A percentile compares a stretch with the other conserved stretches of the same genome.
phyloP scores from a whole-genome alignment of 1,284 basidiomycete genomes.

The Fomes fomentarius region DNA sequence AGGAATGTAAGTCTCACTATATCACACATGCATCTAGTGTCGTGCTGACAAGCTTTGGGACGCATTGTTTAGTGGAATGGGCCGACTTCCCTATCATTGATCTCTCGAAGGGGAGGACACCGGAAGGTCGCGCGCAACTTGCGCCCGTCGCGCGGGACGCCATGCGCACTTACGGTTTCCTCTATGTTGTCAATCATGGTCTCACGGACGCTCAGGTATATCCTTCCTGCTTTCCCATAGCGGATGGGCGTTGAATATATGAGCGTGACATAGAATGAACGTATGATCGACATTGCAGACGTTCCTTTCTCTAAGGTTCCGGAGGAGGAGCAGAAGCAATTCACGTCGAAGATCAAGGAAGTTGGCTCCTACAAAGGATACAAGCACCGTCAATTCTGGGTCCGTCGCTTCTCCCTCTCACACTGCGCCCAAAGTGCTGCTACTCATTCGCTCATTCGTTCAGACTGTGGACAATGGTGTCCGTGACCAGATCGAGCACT shows the following conservation, averaged over 20 bases:
- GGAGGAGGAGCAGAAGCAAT: constrained; percentile 55
- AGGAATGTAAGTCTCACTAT: background rate
- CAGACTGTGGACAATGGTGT: constrained; percentile 54
- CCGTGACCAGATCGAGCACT: constrained; percentile 59
- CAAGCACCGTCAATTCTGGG: constrained; percentile 37
- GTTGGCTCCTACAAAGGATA: constrained; percentile 55
- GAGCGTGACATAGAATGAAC: constrained; percentile 21
- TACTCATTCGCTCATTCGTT: background rate
- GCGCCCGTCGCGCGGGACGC: constrained; percentile 55
- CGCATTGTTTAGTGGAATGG: constrained; percentile 53
- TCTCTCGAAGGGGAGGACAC: constrained; percentile 49
- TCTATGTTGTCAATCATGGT: constrained; percentile 64
- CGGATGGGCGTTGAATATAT: background rate
- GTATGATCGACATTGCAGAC: constrained; percentile 62
- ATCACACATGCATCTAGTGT: background rate
- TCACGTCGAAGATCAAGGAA: constrained; percentile 46
- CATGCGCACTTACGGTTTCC: constrained; percentile 61
- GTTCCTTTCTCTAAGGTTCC: constrained; percentile 53
- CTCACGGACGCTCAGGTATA: constrained; percentile 46
- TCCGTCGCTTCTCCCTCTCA: background rate
- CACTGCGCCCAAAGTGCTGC: background rate
- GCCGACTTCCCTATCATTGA: constrained; percentile 71
- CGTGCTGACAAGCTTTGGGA: background rate
- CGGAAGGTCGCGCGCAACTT: constrained; percentile 49
- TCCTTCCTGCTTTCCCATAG: background rate